Evolutionary conservation across 2,329 filamentous ascomycete genomes (phyloP).

Genomic region (Albifimbria verrucaria): DNA sequence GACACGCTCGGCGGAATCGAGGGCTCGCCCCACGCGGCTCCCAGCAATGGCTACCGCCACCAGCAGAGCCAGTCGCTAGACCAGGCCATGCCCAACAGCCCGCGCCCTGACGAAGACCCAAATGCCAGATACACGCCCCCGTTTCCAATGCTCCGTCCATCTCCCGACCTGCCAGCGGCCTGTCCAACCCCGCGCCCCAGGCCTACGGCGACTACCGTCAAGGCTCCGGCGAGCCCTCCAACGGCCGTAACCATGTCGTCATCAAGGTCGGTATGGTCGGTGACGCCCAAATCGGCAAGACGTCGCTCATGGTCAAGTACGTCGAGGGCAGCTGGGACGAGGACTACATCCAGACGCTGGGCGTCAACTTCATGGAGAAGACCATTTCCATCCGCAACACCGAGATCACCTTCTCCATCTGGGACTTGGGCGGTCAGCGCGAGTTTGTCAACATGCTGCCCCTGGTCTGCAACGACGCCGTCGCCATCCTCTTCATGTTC

Average conservation of each 20-base stretch:
- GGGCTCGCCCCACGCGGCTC: constrained; percentile 37
- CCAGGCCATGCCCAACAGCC: constrained; percentile 38
- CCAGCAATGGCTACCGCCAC: constrained; percentile 36
- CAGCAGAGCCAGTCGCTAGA: constrained; percentile 49
- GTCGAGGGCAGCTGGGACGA: constrained; percentile 99
- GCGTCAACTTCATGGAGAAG: constrained; percentile 99
- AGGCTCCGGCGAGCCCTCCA: constrained; percentile 33
- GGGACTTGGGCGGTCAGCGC: constrained; percentile 95
- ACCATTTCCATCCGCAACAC: constrained; percentile 99
- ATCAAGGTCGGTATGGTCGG: constrained; percentile 99
- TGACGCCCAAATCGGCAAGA: constrained; percentile 98
- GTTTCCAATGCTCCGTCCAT: constrained; percentile 40
- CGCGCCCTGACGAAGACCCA: constrained; percentile 41
- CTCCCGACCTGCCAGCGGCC: constrained; percentile 54
- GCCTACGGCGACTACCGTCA: constrained; percentile 43
- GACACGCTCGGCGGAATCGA: constrained; percentile 50
- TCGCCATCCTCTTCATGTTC: constrained; percentile 99
- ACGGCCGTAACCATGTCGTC: constrained; percentile 72
- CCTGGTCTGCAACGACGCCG: constrained; percentile 97
- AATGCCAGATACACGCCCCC: constrained; percentile 44
- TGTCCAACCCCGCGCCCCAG: constrained; percentile 42
- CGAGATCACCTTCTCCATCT: constrained; percentile 99
- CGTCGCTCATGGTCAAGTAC: constrained; percentile 98
- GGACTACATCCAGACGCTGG: constrained; percentile 97
- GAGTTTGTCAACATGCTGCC: constrained; percentile 99